Evolutionary conservation across 2,329 filamentous ascomycete genomes (phyloP).

Genomic region (Metarhizium sp.): DNA sequence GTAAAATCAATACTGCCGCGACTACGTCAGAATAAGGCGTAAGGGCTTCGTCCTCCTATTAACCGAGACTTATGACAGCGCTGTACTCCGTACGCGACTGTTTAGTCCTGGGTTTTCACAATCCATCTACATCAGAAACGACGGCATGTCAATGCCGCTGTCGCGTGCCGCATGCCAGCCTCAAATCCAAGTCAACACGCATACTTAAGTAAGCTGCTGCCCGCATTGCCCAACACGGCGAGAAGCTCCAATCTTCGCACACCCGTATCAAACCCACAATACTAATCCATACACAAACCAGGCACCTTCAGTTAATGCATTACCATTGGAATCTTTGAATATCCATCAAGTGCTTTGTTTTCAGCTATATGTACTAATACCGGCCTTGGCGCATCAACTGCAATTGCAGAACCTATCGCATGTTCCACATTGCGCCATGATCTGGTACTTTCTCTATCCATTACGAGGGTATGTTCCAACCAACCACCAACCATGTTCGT

Average conservation of each 20-base stretch:
- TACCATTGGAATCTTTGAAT: too few species aligned
- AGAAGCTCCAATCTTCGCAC: background rate
- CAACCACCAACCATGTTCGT: background rate
- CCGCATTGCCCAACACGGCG: too few species aligned
- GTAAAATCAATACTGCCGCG: too few species aligned
- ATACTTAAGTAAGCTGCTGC: too few species aligned
- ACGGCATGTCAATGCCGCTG: background rate
- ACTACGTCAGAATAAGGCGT: too few species aligned
- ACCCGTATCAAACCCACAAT: background rate
- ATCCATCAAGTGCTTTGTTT: too few species aligned
- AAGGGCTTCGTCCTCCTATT: background rate
- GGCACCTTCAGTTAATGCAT: background rate
- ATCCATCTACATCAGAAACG: background rate
- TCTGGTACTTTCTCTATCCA: constrained; percentile 9
- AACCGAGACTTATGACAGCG: background rate
- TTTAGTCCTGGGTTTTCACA: background rate
- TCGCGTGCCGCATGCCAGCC: background rate
- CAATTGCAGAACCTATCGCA: too few species aligned
- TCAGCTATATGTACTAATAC: too few species aligned
- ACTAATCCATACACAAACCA: background rate
- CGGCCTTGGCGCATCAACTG: too few species aligned
- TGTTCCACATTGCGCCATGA: background rate
- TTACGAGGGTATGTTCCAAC: constrained; percentile 4
- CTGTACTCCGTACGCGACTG: background rate
- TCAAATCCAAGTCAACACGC: background rate